phyloP scores from a whole-genome alignment of 2,329 filamentous ascomycete genomes.

The Aspergillus sergii region DNA sequence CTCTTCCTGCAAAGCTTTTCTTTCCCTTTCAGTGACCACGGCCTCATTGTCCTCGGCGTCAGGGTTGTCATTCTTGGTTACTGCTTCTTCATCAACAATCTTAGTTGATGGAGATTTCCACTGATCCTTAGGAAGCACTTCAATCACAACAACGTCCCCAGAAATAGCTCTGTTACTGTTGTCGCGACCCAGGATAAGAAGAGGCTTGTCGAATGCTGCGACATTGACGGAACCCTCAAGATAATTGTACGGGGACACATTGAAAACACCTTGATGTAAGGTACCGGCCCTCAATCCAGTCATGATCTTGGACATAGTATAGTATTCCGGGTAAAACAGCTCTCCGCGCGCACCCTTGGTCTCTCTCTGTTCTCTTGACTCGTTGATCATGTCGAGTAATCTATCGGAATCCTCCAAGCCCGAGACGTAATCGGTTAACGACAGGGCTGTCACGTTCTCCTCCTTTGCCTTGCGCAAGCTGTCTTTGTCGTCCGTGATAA shows the following conservation, averaged over 20 bases:
- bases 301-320: constrained; percentile 86
- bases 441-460: constrained; percentile 69
- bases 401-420: constrained; percentile 81
- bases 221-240: constrained; percentile 91
- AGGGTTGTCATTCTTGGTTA: constrained; percentile 92
- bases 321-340: constrained; percentile 87
- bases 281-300: constrained; percentile 87
- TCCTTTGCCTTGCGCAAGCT: constrained; percentile 80
- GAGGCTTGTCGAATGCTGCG: constrained; percentile 82
- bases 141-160: constrained; percentile 89
- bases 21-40: constrained; percentile 86
- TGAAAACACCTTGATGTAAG: constrained; percentile 92
- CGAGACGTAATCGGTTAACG: constrained; percentile 76
- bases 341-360: constrained; percentile 66
- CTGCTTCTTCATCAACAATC: constrained; percentile 88
- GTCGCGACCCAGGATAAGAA: constrained; percentile 86
- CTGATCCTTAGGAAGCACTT: constrained; percentile 89
- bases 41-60: constrained; percentile 75
- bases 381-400: constrained; percentile 90
- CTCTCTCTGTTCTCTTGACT: constrained; percentile 69
- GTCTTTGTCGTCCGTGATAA: constrained; percentile 90
- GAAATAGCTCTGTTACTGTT: constrained; percentile 95
- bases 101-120: constrained; percentile 97
- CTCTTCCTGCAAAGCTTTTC: constrained; percentile 84
- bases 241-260: constrained; percentile 97